Evolutionary conservation across 345 rosid genomes (phyloP).

Genomic region (Gossypium raimondii): DNA sequence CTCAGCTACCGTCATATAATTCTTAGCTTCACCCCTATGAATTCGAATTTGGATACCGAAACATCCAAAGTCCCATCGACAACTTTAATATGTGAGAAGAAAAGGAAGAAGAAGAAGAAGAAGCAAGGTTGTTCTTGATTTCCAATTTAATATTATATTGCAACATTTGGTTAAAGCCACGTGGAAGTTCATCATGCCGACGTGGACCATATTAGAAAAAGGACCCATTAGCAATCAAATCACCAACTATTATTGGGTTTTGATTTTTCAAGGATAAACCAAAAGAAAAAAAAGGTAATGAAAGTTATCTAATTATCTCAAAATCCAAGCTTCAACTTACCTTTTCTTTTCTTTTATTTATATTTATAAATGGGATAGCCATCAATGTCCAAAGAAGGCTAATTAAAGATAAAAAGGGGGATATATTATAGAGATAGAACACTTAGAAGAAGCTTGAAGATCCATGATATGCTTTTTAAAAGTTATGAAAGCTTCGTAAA

Average conservation of each 20-base stretch:
- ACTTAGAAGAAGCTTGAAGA: not conserved
- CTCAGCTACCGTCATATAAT: no score
- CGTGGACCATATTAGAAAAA: conserved; percentile 26
- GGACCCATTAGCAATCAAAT: conserved; percentile 17
- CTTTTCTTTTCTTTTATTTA: not conserved
- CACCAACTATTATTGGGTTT: conserved; percentile 19
- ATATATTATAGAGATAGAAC: not conserved
- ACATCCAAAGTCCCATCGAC: not conserved
- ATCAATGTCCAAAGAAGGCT: not conserved
- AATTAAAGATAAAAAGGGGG: not conserved
- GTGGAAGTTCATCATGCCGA: conserved; percentile 29
- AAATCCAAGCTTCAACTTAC: not conserved
- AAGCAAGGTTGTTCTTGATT: not conserved
- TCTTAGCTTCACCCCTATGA: no score
- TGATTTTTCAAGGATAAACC: not conserved
- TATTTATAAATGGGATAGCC: not conserved
- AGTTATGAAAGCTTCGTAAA: not conserved
- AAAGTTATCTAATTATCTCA: not conserved
- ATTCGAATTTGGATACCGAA: no score
- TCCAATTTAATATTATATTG: not conserved
- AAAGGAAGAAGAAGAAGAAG: no score
- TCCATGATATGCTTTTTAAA: not conserved
- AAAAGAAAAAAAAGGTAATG: not conserved
- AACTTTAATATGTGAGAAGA: not conserved
- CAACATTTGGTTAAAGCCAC: conserved; percentile 16